Conservation (phyloP, 2,329 filamentous ascomycete species). For the Scorias spongiosa region DNA sequence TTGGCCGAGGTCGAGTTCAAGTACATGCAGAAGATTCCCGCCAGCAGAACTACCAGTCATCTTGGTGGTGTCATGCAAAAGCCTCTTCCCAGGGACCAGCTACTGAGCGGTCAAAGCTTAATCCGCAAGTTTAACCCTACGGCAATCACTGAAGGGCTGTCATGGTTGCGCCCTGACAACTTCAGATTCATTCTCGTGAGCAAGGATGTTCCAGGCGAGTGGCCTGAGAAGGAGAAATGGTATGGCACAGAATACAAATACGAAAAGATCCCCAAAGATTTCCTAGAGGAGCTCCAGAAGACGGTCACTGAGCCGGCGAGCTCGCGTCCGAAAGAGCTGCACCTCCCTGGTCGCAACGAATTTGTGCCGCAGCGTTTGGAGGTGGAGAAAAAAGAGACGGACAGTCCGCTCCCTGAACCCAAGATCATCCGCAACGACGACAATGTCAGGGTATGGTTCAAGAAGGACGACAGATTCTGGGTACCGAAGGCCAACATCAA, state of each 20-base stretch:
- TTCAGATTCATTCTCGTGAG: constrained; percentile 74
- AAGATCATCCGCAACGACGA: constrained; percentile 75
- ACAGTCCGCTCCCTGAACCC: constrained; percentile 56
- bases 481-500: constrained; percentile 85
- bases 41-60: constrained; percentile 75
- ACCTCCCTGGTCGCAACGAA: constrained; percentile 84
- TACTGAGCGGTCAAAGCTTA: constrained; percentile 65
- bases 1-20: constrained; percentile 89
- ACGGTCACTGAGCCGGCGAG: constrained; percentile 30
- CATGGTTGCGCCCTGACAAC: constrained; percentile 70
- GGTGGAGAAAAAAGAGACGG: constrained; percentile 86
- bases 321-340: constrained; percentile 53
- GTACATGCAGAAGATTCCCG: constrained; percentile 83
- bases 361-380: constrained; percentile 90
- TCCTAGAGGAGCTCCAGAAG: constrained; percentile 54
- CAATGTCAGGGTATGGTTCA: constrained; percentile 76
- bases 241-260: constrained; percentile 89
- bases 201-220: constrained; percentile 67
- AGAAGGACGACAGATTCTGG: constrained; percentile 98
- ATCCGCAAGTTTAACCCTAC: constrained; percentile 67
- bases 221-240: constrained; percentile 87
- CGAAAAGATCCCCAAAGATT: constrained; percentile 61
- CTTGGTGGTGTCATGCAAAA: constrained; percentile 84
- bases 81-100: constrained; percentile 68
- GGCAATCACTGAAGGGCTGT: constrained; percentile 59